Evolutionary conservation across 306 rosid genomes (phyloP), one percentile per base, ranked within the genome.

Genomic region (Dryas octopetala): DNA sequence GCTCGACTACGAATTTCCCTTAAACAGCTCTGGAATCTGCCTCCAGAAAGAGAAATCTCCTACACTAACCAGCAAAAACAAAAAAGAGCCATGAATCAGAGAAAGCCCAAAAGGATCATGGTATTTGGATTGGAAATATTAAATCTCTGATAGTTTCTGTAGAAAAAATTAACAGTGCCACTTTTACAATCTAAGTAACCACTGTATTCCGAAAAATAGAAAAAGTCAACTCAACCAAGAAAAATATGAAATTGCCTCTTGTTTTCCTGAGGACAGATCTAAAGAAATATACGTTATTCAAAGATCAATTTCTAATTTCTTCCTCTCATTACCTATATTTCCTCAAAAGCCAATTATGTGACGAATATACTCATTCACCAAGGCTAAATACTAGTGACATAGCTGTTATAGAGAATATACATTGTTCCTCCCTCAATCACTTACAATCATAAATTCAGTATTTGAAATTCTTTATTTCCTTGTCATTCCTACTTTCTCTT

Each of bases 1-100:
- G 97, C 99, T 67, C 92, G 93, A 11, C 77, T 79, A 4, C 99
- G 99, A 63, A 95, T 85, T 83, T 95, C 99, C 87, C 87, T 90
- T 60, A 95, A 79, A 84, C 99, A 95, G 68, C 66, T 88, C 71
- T 95, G 99, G 84, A 83, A 95, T 83, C 99, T 83, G 47, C 91
- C 97, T 76, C 99, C 97, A 23, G 97, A 81, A 85, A 95, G 97
- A 62, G 97, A 86, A 80, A 95, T 90, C 86, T 95, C 99, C 98
- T 93, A 88, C 88, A 79, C 83, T 80, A 86, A 86, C 91, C 90
- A 82, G 76, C 51, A 86, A 81, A 87, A 83, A 58, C 72, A 38
- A 46, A 66, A 17, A 55, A 78, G 79, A 60, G 59, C 74, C 82
- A 80, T 1, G 17, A 82, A 84, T 87, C 78, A 92, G 82, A 61